Percentiles rank a stretch among this genome's conserved stretches.
phyloP scores from a whole-genome alignment of 2,329 filamentous ascomycete genomes.

The Fusarium annulatum region DNA sequence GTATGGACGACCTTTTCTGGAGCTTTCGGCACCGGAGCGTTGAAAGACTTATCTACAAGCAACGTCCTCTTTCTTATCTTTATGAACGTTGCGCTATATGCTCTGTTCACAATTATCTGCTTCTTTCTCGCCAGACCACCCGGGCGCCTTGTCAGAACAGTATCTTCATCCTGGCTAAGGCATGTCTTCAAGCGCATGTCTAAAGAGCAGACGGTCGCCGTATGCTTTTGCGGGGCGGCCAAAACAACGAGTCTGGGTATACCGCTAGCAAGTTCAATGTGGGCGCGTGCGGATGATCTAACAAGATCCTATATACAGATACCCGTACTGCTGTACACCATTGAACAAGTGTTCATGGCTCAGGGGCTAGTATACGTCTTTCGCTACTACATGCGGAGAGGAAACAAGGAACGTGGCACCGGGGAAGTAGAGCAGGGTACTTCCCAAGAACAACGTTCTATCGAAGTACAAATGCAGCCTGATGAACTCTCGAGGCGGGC shows the following conservation, averaged over 20 bases:
- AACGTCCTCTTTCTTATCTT: conserved; percentile 75
- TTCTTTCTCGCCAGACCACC: conserved; percentile 62
- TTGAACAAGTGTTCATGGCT: conserved; percentile 65
- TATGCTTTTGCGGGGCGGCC: conserved; percentile 78
- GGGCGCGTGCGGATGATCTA: conserved; percentile 63
- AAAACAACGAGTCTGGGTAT: conserved; percentile 79
- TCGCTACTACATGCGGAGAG: conserved; percentile 54
- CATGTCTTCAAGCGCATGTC: conserved; percentile 59
- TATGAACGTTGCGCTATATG: conserved; percentile 72
- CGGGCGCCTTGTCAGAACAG: conserved; percentile 30
- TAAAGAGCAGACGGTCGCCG: conserved; percentile 72
- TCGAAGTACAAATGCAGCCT: neutral
- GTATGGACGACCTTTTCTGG: conserved; percentile 74
- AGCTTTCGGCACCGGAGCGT: conserved; percentile 71
- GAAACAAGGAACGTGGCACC: conserved; percentile 40
- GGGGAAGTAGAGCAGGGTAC: conserved; percentile 23
- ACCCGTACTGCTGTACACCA: conserved; percentile 70
- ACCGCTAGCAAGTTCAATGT: conserved; percentile 76
- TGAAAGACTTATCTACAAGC: conserved; percentile 66
- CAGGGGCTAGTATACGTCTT: conserved; percentile 60
- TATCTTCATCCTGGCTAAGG: conserved; percentile 47
- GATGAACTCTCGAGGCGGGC: neutral
- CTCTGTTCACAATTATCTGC: conserved; percentile 72
- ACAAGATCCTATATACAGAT: conserved; percentile 70
- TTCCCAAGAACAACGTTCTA: neutral